A percentile compares a stretch with the other conserved stretches of the same genome.
Evolutionary conservation across 495 filamentous ascomycete genomes (phyloP).

Genomic region (Cenococcum geophilum): DNA sequence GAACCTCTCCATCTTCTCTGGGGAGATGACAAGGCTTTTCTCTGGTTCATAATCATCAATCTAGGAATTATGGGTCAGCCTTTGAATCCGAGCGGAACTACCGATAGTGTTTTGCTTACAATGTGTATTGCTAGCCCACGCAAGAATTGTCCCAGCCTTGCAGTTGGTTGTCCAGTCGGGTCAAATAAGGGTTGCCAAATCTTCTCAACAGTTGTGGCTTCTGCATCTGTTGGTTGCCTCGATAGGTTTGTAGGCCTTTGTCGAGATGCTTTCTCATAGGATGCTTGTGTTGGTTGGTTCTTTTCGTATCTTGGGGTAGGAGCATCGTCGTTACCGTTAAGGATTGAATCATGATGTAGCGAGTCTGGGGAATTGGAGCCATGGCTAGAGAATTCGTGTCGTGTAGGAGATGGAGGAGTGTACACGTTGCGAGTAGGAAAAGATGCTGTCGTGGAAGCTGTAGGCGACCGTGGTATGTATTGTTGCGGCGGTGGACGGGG

Average conservation of each 20-base stretch:
- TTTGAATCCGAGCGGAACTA: not conserved
- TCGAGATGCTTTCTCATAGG: conserved; percentile 28
- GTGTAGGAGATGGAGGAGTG: conserved; percentile 39
- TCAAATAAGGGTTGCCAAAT: conserved; percentile 78
- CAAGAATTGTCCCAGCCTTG: conserved; percentile 64
- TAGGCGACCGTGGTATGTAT: conserved; percentile 21
- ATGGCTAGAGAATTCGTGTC: conserved; percentile 25
- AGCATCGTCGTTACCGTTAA: conserved; percentile 37
- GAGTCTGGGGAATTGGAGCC: conserved; percentile 28
- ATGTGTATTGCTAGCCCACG: conserved; percentile 72
- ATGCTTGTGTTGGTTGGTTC: conserved; percentile 18
- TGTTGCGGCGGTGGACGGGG: conserved; percentile 9
- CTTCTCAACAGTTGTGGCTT: conserved; percentile 57
- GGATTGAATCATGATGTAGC: conserved; percentile 18
- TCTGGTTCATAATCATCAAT: conserved; percentile 71
- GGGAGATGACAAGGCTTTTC: conserved; percentile 71
- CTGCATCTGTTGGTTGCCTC: conserved; percentile 45
- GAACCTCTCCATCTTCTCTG: conserved; percentile 72
- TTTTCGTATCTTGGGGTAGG: conserved; percentile 43
- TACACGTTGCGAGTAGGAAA: conserved; percentile 37
- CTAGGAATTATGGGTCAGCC: conserved; percentile 36
- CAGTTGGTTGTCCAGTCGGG: conserved; percentile 57
- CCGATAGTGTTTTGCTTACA: conserved; percentile 43
- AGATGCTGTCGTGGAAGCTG: conserved; percentile 30
- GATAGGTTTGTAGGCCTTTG: conserved; percentile 42